phyloP scores from a whole-genome alignment of 495 filamentous ascomycete species.

The Podospora pseudocomata region DNA sequence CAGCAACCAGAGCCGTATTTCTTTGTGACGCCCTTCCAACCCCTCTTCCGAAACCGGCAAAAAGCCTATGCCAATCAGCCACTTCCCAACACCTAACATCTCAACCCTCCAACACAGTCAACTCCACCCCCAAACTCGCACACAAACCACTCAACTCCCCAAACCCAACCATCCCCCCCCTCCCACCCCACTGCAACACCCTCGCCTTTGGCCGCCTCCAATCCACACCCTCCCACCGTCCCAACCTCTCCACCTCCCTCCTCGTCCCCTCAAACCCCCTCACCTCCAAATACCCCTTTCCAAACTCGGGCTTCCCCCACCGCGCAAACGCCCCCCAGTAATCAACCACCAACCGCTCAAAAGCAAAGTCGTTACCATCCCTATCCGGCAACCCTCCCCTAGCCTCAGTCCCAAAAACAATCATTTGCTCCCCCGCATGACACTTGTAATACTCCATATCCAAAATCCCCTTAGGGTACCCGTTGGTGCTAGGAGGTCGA shows the following conservation, averaged over 20 bases:
- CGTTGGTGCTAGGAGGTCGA: slow-evolving; percentile 27
- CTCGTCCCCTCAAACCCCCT: slow-evolving; percentile 24
- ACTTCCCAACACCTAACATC: background rate
- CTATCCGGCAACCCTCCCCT: slow-evolving; percentile 26
- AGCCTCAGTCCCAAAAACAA: slow-evolving; percentile 35
- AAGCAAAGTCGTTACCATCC: slow-evolving; percentile 29
- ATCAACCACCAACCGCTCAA: slow-evolving; percentile 28
- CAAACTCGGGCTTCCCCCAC: slow-evolving; percentile 29
- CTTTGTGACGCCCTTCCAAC: background rate
- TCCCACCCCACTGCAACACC: slow-evolving; percentile 32
- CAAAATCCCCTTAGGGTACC: slow-evolving; percentile 37
- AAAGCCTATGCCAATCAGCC: no score
- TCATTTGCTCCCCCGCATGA: slow-evolving; percentile 48
- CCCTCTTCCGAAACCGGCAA: no score
- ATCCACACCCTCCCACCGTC: slow-evolving; percentile 25
- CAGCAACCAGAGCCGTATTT: background rate
- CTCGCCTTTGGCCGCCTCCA: slow-evolving; percentile 19
- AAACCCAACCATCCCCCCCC: slow-evolving; percentile 22
- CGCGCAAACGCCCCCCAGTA: slow-evolving; percentile 31
- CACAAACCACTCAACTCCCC: slow-evolving; percentile 18
- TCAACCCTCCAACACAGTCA: slow-evolving; percentile 24
- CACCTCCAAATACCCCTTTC: slow-evolving; percentile 16
- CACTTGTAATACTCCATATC: slow-evolving; percentile 44
- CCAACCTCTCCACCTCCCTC: slow-evolving; percentile 20
- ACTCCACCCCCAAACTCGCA: slow-evolving; percentile 20